A percentile compares a stretch with the other conserved stretches of the same genome.
phyloP scores from a whole-genome alignment of 371 early-diverging fungal genomes.

The Lichtheimia ramosa region DNA sequence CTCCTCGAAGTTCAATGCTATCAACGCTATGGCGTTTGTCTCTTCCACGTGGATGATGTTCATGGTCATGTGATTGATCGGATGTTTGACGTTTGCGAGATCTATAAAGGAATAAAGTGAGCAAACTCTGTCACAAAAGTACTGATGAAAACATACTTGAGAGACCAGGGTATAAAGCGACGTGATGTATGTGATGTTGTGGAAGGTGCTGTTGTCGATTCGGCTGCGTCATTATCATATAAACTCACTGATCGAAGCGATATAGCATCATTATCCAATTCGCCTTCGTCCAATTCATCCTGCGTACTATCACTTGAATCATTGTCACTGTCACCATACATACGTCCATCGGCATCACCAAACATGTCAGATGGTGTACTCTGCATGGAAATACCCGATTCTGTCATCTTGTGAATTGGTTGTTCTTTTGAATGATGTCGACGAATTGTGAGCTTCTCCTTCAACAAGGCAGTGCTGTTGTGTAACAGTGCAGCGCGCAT shows the following conservation, averaged over 20 bases:
- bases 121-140: no score
- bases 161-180: slow-evolving; percentile 15
- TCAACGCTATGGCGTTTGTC: slow-evolving; percentile 16
- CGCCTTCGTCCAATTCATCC: slow-evolving; percentile 14
- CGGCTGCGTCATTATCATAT: slow-evolving; percentile 1
- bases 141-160: neutral
- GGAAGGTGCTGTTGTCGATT: neutral
- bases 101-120: slow-evolving; percentile 5
- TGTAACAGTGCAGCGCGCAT: slow-evolving; percentile 45
- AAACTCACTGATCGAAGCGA: slow-evolving; percentile 17
- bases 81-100: slow-evolving; percentile 12
- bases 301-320: slow-evolving; percentile 17
- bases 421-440: slow-evolving; percentile 30
- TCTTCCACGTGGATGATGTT: neutral
- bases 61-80: slow-evolving; percentile 1
- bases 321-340: slow-evolving; percentile 11
- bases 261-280: slow-evolving; percentile 17
- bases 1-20: slow-evolving; percentile 4
- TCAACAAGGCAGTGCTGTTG: slow-evolving; percentile 46
- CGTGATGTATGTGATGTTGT: slow-evolving; percentile 3
- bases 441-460: slow-evolving; percentile 44
- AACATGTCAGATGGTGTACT: slow-evolving; percentile 5
- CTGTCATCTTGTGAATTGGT: neutral
- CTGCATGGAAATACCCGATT: slow-evolving; percentile 14
- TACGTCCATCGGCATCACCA: slow-evolving; percentile 3